These are phyloP conservation scores for Solanum paucissectum DNA, from an alignment of 257 asterid species.

Conservation along the genomic window DNA sequence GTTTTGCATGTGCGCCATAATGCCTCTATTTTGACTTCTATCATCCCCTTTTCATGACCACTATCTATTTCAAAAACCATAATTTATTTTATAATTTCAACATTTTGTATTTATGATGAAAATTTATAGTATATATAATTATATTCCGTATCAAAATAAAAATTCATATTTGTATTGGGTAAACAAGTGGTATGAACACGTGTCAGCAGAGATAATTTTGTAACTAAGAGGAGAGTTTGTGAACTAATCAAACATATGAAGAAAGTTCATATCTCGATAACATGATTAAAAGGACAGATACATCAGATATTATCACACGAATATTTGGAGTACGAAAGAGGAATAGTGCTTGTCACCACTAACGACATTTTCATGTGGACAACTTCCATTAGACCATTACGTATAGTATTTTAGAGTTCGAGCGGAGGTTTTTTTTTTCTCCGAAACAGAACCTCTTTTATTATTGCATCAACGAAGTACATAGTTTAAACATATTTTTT, in stretches of 20 bases:
- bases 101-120: background rate
- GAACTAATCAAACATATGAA: background rate
- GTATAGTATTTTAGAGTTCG: background rate
- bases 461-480: too few species aligned
- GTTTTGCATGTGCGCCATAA: slow-evolving; percentile 9
- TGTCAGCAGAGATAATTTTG: background rate
- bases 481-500: too few species aligned
- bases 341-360: background rate
- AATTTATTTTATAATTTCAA: background rate
- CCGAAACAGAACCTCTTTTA: too few species aligned
- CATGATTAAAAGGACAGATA: background rate
- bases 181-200: background rate
- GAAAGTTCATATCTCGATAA: background rate
- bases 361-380: background rate
- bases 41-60: background rate
- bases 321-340: background rate
- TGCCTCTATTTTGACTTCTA: background rate
- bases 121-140: background rate
- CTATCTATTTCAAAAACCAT: background rate
- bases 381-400: background rate
- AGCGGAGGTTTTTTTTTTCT: background rate
- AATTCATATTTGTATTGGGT: background rate
- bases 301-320: background rate
- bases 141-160: background rate
- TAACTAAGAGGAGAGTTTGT: background rate